Evolutionary conservation across 2,329 filamentous ascomycete genomes (phyloP).

Genomic region (Phyllosticta capitalensis): DNA sequence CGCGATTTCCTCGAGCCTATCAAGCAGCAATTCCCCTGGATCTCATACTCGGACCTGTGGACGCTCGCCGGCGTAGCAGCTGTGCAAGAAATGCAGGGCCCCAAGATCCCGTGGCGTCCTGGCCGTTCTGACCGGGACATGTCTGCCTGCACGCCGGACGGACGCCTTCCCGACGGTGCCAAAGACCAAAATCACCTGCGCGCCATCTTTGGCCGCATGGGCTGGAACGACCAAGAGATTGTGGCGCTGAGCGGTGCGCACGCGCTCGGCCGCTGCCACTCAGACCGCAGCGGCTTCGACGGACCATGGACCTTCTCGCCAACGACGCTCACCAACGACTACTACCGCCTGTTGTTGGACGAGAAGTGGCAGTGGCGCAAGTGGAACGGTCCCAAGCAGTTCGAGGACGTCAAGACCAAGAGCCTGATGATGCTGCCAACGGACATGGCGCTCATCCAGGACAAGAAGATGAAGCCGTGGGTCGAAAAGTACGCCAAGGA

Average conservation of each 20-base stretch:
- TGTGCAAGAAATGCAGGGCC: slow-evolving; percentile 92
- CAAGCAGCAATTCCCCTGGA: slow-evolving; percentile 90
- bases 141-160: slow-evolving; percentile 83
- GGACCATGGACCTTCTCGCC: slow-evolving; percentile 76
- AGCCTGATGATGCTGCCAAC: slow-evolving; percentile 94
- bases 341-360: slow-evolving; percentile 74
- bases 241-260: slow-evolving; percentile 78
- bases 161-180: slow-evolving; percentile 73
- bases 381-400: slow-evolving; percentile 88
- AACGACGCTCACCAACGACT: slow-evolving; percentile 86
- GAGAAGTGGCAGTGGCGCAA: slow-evolving; percentile 90
- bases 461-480: slow-evolving; percentile 72
- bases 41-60: slow-evolving; percentile 94
- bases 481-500: slow-evolving; percentile 88
- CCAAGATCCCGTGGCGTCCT: slow-evolving; percentile 76
- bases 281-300: slow-evolving; percentile 75
- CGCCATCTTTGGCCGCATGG: slow-evolving; percentile 92
- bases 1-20: slow-evolving; percentile 90
- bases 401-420: slow-evolving; percentile 80
- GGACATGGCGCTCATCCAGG: slow-evolving; percentile 77
- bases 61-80: slow-evolving; percentile 77
- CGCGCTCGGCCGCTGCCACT: slow-evolving; percentile 80
- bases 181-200: slow-evolving; percentile 76
- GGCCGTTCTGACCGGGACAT: slow-evolving; percentile 74
- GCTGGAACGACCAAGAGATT: slow-evolving; percentile 94